Evolutionary conservation across 1,284 basidiomycete species (phyloP), one percentile per base, ranked within the genome.

Genomic region (Trichosporon faecale): DNA sequence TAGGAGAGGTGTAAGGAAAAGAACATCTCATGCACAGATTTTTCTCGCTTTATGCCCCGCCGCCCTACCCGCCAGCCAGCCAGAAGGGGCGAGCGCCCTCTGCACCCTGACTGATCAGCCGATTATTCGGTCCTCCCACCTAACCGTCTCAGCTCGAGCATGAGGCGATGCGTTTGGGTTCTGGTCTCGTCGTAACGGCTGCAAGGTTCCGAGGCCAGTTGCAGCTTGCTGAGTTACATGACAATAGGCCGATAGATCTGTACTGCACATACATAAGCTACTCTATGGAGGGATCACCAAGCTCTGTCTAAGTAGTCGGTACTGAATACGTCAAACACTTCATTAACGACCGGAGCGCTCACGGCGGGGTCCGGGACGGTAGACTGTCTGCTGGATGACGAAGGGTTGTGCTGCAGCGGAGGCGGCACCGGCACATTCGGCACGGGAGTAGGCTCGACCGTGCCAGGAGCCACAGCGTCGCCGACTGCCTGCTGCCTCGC

Each of bases 261-360:
- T 31, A 61, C 27, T 61, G 29, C 57, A 61, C 57, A 61, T 61
- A 61, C 57, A 61, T 61, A 31, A 61, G 49, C 57, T 14, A 18
- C 57, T 61, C 27, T 61, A 60, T 52, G 23, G 8, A 21, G 29
- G 27, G 27, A 33, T 61, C 57, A 61, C 57, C 57, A 61, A 4
- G 57, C 27, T 33, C 57, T 31, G 57, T 61, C 57, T 23, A 61
- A 31, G 57, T 61, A 61, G 4, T 61, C 57, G 27, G 57, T 31
- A 33, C 57, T 61, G 57, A 66, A 69, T 44, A 70, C 66, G 46
- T 72, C 66, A 49, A 70, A 72, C 57, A 65, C 63, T n/a, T 69
- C 71, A 11, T 61, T 61, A 12, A 33, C 29, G 29, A 31, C 27
- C 57, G 57, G 57, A 33, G 29, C 57, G 57, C 57, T 61, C 57